phyloP scores from a whole-genome alignment of 1,284 basidiomycete species.

The Ceratobasidium sp. region DNA sequence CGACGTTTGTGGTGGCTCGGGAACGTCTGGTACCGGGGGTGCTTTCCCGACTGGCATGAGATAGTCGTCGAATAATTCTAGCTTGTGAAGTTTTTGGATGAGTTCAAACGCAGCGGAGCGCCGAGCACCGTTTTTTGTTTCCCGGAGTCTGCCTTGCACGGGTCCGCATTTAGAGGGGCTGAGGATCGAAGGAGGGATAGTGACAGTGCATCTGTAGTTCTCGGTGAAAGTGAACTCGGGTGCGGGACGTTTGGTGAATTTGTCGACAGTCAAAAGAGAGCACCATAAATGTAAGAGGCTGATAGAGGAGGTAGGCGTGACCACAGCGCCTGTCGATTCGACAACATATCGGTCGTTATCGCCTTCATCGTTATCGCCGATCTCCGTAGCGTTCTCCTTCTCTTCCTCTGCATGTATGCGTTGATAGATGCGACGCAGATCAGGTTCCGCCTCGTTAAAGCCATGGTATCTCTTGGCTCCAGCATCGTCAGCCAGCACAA shows the following conservation, averaged over 20 bases:
- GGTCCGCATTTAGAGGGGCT: constrained; percentile 67
- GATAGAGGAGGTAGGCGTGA: constrained; percentile 81
- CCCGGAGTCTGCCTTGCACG: constrained; percentile 67
- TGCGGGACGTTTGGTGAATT: constrained; percentile 69
- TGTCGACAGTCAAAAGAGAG: constrained; percentile 77
- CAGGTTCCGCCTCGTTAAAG: constrained; percentile 71
- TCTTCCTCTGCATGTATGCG: constrained; percentile 69
- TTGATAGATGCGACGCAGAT: constrained; percentile 71
- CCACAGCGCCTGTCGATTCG: constrained; percentile 74
- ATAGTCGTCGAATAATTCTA: constrained; percentile 84
- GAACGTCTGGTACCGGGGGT: background rate
- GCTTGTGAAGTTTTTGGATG: constrained; percentile 71
- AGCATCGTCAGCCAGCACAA: constrained; percentile 79
- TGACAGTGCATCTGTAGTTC: constrained; percentile 69
- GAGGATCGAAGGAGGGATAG: constrained; percentile 75
- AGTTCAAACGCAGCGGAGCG: constrained; percentile 82
- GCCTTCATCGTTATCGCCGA: constrained; percentile 61
- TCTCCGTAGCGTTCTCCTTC: constrained; percentile 61
- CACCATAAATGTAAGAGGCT: constrained; percentile 77
- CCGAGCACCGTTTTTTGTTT: constrained; percentile 82
- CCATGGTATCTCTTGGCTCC: constrained; percentile 68
- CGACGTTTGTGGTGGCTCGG: background rate
- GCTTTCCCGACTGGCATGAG: constrained; percentile 66
- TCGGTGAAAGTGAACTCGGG: constrained; percentile 72
- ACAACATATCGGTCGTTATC: constrained; percentile 75